Conservation (phyloP, 495 filamentous ascomycete species). For the Daldinia grandis region DNA sequence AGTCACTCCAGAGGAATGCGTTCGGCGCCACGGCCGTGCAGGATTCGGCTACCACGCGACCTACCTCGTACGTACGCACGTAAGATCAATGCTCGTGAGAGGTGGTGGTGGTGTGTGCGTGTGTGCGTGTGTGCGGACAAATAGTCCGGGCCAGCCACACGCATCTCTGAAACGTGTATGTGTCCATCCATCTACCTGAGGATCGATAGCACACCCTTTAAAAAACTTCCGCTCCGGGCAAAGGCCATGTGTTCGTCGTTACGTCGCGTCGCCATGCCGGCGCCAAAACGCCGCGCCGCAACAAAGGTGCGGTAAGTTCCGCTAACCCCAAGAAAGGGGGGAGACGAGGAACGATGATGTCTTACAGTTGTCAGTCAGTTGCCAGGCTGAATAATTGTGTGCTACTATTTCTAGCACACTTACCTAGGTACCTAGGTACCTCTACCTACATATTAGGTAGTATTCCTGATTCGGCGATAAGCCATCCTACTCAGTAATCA, state of each 20-base stretch:
- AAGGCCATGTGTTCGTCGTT: not conserved
- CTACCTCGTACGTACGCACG: constrained; percentile 25
- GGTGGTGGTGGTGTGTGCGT: not conserved
- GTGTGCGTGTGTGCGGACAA: not conserved
- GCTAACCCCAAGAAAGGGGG: not conserved
- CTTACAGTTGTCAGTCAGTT: not conserved
- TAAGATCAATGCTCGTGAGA: constrained; percentile 15
- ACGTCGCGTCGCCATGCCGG: not conserved
- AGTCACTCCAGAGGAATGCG: not conserved
- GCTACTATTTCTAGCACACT: constrained; percentile 25
- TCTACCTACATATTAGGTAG: too few relatives aligned
- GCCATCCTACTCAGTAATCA: not conserved
- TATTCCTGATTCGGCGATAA: not conserved
- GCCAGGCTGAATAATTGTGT: constrained; percentile 1
- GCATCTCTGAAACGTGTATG: constrained; percentile 28
- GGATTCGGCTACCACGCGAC: constrained; percentile 2
- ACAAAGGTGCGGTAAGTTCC: not conserved
- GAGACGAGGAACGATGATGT: not conserved
- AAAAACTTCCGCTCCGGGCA: not conserved
- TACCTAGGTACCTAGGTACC: too few relatives aligned
- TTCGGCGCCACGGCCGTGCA: constrained; percentile 17
- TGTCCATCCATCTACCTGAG: constrained; percentile 1
- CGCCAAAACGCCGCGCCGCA: not conserved
- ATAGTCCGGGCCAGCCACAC: constrained; percentile 26
- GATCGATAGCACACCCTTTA: not conserved